A percentile compares a stretch with the other conserved stretches of the same genome.
Conservation (phyloP, 495 filamentous ascomycete species). For the Polyplosphaeria fusca region DNA sequence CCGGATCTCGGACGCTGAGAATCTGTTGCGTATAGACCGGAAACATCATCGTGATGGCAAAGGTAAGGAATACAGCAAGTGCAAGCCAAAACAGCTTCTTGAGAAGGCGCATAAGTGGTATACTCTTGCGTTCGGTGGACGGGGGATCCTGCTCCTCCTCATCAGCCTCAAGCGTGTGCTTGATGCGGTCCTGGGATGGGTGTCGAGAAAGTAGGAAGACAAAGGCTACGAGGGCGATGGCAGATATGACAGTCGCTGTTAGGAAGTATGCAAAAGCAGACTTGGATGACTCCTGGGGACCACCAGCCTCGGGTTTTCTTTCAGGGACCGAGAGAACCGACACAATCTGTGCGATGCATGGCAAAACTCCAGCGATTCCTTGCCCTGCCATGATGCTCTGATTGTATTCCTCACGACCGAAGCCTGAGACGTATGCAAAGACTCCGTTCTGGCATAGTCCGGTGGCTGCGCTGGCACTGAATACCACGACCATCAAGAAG, state of each 20-base stretch:
- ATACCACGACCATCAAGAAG: slow-evolving; percentile 83
- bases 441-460: slow-evolving; percentile 91
- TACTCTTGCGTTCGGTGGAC: slow-evolving; percentile 50
- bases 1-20: slow-evolving; percentile 52
- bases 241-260: slow-evolving; percentile 69
- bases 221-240: slow-evolving; percentile 57
- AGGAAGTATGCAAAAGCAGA: slow-evolving; percentile 90
- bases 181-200: slow-evolving; percentile 37
- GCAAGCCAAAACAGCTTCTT: slow-evolving; percentile 71
- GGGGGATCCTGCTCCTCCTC: slow-evolving; percentile 24
- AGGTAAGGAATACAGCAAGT: slow-evolving; percentile 69
- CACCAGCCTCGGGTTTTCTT: slow-evolving; percentile 22
- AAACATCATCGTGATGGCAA: slow-evolving; percentile 70
- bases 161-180: slow-evolving; percentile 27
- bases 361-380: slow-evolving; percentile 86
- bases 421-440: slow-evolving; percentile 85
- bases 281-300: slow-evolving; percentile 48
- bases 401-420: slow-evolving; percentile 79
- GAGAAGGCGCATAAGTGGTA: slow-evolving; percentile 65
- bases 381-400: slow-evolving; percentile 97
- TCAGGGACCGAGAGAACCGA: slow-evolving; percentile 68
- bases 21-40: slow-evolving; percentile 88
- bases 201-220: slow-evolving; percentile 55
- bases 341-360: slow-evolving; percentile 79
- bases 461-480: slow-evolving; percentile 67